Evolutionary conservation across 129 eudicot species (phyloP), one percentile per base, ranked within the genome.

Genomic region (Tanacetum coccineum): DNA sequence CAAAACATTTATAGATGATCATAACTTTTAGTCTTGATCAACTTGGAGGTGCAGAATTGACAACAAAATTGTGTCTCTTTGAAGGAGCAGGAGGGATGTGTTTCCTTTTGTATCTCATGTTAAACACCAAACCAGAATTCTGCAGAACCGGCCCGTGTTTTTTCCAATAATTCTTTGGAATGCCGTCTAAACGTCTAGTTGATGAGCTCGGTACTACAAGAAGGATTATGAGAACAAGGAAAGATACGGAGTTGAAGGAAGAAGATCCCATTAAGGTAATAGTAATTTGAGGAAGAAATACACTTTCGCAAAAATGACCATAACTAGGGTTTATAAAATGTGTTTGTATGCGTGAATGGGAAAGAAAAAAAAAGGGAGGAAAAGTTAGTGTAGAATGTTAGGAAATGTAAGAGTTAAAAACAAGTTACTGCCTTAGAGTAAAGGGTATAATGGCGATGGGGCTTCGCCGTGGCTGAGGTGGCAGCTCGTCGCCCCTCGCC

Each of bases 1-100:
- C 46, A 14, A 26, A 26, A 22, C 28, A 28, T 26, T 1, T 48
- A 22, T 9, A 26, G 57, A n/a, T 62, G 28, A 66, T 48, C 22
- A 67, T 8, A 4, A 12, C 13, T 18, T 36, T 36, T 51, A 26
- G 22, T 68, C 73, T 40, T 54, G 52, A 40, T 68, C 73, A 39
- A 55, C 25, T 55, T 68, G 64, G 64, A 55, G 73, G 73, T 17
- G 55, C 5, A 54, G 22, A 68, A 54, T 18, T 9, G 44, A 68
- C 64, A 44, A 44, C 73, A 54, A 68, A 68, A 20, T 54, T 68
- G 14, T 68, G 73, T 68, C 73, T 68, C 64, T 68, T 68, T 55
- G 73, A 68, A 40, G 73, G 73, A 55, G 73, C 64, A 3, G 73
- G 64, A 54, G 73, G 64, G 50, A 68, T 10, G 15, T 21, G 73